phyloP scores from a whole-genome alignment of 331 rosid genomes.

The Erythrophleum ivorense region DNA sequence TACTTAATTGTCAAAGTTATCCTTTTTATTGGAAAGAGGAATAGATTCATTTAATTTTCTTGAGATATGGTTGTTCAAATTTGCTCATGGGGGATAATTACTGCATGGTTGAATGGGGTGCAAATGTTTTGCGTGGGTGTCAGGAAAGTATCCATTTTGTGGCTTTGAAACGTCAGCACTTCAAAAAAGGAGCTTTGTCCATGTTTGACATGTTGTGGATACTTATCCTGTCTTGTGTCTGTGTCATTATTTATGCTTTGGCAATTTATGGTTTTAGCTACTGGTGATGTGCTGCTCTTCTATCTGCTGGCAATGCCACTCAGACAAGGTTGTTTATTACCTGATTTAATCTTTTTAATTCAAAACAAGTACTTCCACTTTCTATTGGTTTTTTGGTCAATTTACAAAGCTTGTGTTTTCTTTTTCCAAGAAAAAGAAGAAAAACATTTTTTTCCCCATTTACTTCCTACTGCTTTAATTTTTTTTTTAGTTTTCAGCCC shows the following conservation, averaged over 20 bases:
- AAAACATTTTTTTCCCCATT: neutral
- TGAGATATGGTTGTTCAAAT: slow-evolving; percentile 13
- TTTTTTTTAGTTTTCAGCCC: neutral
- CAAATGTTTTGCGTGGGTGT: neutral
- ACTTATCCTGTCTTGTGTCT: neutral
- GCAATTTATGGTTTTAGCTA: slow-evolving; percentile 15
- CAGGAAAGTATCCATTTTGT: neutral
- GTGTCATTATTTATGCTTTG: neutral
- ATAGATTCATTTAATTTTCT: neutral
- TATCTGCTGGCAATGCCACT: slow-evolving; percentile 23
- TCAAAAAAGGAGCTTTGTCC: neutral
- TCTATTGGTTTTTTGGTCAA: slow-evolving; percentile 13
- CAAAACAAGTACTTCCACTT: slow-evolving; percentile 14
- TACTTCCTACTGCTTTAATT: neutral
- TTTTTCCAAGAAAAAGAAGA: neutral
- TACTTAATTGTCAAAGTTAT: neutral
- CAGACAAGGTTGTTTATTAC: neutral
- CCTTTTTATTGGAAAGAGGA: neutral
- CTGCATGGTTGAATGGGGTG: neutral
- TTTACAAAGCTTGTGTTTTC: neutral
- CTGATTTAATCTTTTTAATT: neutral
- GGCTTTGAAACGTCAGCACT: neutral
- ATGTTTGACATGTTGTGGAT: neutral
- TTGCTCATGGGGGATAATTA: neutral
- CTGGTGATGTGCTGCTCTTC: neutral